Base-by-base conservation (phyloP, 1,139 yeast species). In the Hansenula sp. region DNA sequence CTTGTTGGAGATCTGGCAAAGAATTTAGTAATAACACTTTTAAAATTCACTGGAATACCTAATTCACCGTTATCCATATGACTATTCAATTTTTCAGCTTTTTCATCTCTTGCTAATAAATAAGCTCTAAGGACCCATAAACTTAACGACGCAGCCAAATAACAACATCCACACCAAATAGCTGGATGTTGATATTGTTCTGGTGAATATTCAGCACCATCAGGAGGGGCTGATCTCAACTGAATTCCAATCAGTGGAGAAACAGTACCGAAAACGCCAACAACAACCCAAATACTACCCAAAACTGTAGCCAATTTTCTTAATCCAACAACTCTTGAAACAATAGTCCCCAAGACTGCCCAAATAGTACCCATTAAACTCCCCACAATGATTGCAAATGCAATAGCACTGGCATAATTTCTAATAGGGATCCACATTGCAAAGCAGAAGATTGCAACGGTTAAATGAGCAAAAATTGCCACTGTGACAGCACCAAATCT, bases 351-450 rank as follows among this genome's bases (percentile, higher is more conserved):
- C 21, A 48, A 46, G 1, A 52, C 45, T 3, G 50, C 60, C 60
- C 60, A 56, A 8, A 51, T 48, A 3, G 76, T 67, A 1, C 84
- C 83, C 76, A 78, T 76, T 19, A 73, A 42, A 5, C 68, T 62
- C 31, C 84, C 85, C 44, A 63, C 66, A 7, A 77, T 47, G 30
- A 77, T 41, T 2, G 76, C 76, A 53, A 76, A 72, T 2, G 62
- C 68, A 17, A 76, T 57, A 2, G 79, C 72, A 4, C 80, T 74
- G 2, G 79, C 80, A 50, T 63, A 74, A 52, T 75, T 77, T 40
- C 76, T 61, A 13, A 79, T 73, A 3, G 84, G 83, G 33, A 80
- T 70, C 87, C 87, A 81, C 77, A 81, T 76, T 2, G 79, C 81
- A 71, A 61, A 67, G 60, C 57, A 59, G 18, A 67, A 53, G 13